Evolutionary conservation across 176 grass and related monocot genomes (phyloP).

Genomic region (Musa acuminata): DNA sequence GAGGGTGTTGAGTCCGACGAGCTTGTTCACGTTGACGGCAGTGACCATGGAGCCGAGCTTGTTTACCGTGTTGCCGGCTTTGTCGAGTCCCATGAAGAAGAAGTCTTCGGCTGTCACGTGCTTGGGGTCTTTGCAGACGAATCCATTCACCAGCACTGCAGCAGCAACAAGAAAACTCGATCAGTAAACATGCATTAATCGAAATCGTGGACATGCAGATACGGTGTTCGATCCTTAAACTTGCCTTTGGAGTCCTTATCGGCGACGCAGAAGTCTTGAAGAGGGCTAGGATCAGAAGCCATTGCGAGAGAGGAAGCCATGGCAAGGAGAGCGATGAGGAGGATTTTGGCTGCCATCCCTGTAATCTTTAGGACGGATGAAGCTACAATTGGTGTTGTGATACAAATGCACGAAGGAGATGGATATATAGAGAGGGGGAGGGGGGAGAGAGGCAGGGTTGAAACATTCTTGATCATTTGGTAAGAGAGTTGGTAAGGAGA

Average conservation of each 20-base stretch:
- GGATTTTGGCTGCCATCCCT: not conserved
- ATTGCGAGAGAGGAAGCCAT: not conserved
- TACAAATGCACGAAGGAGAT: too few relatives aligned
- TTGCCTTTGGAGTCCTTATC: not conserved
- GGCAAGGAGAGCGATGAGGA: not conserved
- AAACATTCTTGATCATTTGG: too few relatives aligned
- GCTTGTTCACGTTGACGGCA: not conserved
- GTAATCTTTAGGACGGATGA: too few relatives aligned
- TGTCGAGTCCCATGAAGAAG: not conserved
- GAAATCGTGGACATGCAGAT: too few relatives aligned
- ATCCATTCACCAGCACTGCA: not conserved
- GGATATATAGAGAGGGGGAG: too few relatives aligned
- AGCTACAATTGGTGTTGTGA: too few relatives aligned
- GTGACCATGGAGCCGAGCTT: not conserved
- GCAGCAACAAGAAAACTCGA: not conserved
- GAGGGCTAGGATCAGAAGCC: not conserved
- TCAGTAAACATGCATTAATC: not conserved
- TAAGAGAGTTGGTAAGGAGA: too few relatives aligned
- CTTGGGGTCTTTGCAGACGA: not conserved
- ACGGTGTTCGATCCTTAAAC: too few relatives aligned
- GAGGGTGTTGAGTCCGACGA: too few relatives aligned
- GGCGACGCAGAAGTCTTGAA: not conserved
- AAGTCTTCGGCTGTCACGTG: not conserved
- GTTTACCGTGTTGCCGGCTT: not conserved
- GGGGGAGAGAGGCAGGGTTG: too few relatives aligned